Evolutionary conservation across 805 yeast species (phyloP).

Genomic region (Cyberlindnera amylophila): DNA sequence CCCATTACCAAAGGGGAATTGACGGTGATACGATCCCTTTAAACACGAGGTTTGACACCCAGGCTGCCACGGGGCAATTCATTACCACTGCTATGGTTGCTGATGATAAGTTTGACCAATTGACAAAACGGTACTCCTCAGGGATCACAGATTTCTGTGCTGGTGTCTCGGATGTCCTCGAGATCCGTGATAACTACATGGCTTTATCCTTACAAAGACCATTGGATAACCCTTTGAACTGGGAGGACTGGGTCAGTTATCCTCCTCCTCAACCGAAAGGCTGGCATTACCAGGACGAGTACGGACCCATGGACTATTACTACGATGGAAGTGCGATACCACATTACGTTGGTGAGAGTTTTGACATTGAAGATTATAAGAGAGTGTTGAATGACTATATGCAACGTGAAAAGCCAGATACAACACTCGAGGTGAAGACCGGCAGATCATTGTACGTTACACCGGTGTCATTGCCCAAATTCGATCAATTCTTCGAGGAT

Average conservation of each 20-base stretch:
- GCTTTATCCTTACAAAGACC: constrained; percentile 61
- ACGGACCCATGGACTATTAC: constrained; percentile 25
- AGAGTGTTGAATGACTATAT: constrained; percentile 10
- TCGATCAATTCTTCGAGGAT: constrained; percentile 31
- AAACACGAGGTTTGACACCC: constrained; percentile 23
- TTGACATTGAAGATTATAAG: constrained; percentile 30
- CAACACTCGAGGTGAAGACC: not conserved
- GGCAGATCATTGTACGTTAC: constrained; percentile 2
- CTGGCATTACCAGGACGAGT: constrained; percentile 36
- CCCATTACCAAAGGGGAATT: constrained; percentile 13
- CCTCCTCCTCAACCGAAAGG: constrained; percentile 63
- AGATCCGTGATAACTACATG: constrained; percentile 65
- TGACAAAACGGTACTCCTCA: constrained; percentile 12
- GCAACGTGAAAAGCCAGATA: not conserved
- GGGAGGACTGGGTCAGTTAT: constrained; percentile 64
- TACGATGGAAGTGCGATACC: constrained; percentile 22
- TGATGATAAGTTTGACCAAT: constrained; percentile 12
- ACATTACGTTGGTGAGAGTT: constrained; percentile 35
- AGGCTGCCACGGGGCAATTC: constrained; percentile 23
- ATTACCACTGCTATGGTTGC: too few relatives aligned
- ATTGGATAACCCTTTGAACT: constrained; percentile 68
- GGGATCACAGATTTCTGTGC: constrained; percentile 13
- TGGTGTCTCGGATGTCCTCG: constrained; percentile 29
- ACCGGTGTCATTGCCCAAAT: constrained; percentile 25
- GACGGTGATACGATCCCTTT: constrained; percentile 25